phyloP scores from a whole-genome alignment of 495 filamentous ascomycete species.

The Penicillium cosmopolitanum region DNA sequence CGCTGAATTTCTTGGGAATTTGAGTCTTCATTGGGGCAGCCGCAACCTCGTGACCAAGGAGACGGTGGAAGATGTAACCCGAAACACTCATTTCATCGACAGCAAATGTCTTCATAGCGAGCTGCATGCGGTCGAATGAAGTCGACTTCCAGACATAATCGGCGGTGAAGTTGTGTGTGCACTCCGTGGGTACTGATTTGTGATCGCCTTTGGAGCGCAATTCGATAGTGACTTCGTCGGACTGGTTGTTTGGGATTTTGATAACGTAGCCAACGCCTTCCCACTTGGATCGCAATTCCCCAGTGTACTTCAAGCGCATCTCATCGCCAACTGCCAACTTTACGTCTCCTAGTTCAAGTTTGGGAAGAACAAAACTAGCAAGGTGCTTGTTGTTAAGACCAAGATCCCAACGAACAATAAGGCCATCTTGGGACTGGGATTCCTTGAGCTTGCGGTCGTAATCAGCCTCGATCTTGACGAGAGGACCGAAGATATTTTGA shows the following conservation, averaged over 20 bases:
- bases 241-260: constrained; percentile 99
- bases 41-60: constrained; percentile 94
- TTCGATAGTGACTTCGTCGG: constrained; percentile 96
- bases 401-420: constrained; percentile 93
- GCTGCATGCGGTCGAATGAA: constrained; percentile 98
- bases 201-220: constrained; percentile 87
- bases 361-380: constrained; percentile 93
- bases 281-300: constrained; percentile 92
- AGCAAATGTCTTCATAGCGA: constrained; percentile 98
- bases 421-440: constrained; percentile 91
- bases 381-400: constrained; percentile 98
- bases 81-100: constrained; percentile 98
- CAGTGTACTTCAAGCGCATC: constrained; percentile 96
- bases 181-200: constrained; percentile 95
- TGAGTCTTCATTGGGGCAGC: constrained; percentile 96
- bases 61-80: constrained; percentile 97
- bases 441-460: constrained; percentile 99
- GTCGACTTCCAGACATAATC: constrained; percentile 99
- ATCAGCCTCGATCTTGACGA: constrained; percentile 99
- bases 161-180: constrained; percentile 96
- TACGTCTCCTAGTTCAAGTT: constrained; percentile 96
- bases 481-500: constrained; percentile 96
- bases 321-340: constrained; percentile 98
- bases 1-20: constrained; percentile 95
- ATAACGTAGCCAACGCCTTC: constrained; percentile 99